Base-by-base conservation (phyloP, 169 alveolate genomes). In the Toxoplasma gondii region DNA sequence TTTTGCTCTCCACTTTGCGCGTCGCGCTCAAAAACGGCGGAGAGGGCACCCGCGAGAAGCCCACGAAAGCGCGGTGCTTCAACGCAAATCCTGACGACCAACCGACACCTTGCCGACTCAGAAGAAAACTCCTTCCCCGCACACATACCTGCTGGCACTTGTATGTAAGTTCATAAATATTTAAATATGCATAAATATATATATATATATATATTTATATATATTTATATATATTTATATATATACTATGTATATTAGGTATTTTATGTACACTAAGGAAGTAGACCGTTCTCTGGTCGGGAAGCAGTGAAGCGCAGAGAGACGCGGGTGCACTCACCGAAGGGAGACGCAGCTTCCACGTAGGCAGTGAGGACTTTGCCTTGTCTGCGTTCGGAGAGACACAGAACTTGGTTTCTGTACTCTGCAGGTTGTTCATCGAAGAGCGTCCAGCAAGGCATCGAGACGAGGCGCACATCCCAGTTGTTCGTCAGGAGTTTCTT, bases 371-470 rank as follows among this genome's bases (percentile, higher is more conserved):
- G 41, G 44, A 93, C 94, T 9, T 74, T 78, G 31, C 96, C 96
- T 5, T 53, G 38, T 29, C 29, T 81, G 82, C 96, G 70, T 36
- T 88, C 96, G 34, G 78, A 43, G 53, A 67, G 91, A 70, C 88
- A 43, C n/a, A 93, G 78, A 38, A 88, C 58, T 54, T 58, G 70
- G 81, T 93, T 81, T 53, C 80, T 58, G 92, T 93, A 93, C 45
- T 67, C 92, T 88, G 87, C 91, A 53, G 96, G 82, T 94, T 97
- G 98, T 70, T 95, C 96, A 70, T 88, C 96, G 91, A 96, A 96
- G 69, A 96, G 93, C 41, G 94, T 96, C 98, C 98, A 97, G 90
- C 97, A 96, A 36, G 97, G 97, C 92, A 97, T 95, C 36, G 98
- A 96, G 36, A 97, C 98, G 67, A 96, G 91, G 74, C 98, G 97